Conservation (phyloP, 169 alveolate species). For the Eimeria nieschulzi region DNA sequence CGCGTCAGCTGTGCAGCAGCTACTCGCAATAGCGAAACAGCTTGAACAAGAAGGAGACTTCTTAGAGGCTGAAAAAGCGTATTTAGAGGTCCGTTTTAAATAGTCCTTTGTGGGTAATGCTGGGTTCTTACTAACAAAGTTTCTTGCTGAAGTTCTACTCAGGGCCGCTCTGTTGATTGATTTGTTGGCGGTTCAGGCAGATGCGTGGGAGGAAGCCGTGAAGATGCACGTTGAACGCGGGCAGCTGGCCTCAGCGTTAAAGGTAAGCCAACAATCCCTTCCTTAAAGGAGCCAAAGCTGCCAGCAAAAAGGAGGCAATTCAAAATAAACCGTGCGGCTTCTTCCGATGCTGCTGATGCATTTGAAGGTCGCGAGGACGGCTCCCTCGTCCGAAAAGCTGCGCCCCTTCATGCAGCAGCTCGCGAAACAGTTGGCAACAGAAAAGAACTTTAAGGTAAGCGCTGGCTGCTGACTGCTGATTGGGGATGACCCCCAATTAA, state of each 20-base stretch:
- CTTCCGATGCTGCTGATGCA: too few relatives aligned
- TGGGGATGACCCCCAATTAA: too few relatives aligned
- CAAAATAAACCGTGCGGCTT: neutral
- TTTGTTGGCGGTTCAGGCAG: neutral
- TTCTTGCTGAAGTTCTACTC: neutral
- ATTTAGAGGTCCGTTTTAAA: neutral
- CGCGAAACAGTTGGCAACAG: slow-evolving; percentile 16
- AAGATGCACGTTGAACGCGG: slow-evolving; percentile 22
- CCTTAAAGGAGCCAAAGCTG: neutral
- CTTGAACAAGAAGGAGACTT: slow-evolving; percentile 5
- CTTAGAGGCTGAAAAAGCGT: slow-evolving; percentile 13
- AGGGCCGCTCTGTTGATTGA: neutral
- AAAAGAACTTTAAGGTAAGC: neutral
- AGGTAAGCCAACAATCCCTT: neutral
- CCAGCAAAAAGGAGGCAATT: neutral
- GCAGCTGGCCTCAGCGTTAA: neutral
- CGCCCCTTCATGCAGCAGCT: slow-evolving; percentile 31
- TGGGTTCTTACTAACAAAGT: neutral
- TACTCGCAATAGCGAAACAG: neutral
- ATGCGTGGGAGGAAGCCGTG: slow-evolving; percentile 15
- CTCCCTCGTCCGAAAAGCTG: neutral
- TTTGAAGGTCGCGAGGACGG: neutral
- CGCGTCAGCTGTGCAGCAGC: neutral
- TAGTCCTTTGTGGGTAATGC: neutral
- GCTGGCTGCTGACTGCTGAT: neutral